Evolutionary conservation across 306 rosid species (phyloP), one percentile per base, ranked within the genome.

Genomic region (Sicyos baderoa): DNA sequence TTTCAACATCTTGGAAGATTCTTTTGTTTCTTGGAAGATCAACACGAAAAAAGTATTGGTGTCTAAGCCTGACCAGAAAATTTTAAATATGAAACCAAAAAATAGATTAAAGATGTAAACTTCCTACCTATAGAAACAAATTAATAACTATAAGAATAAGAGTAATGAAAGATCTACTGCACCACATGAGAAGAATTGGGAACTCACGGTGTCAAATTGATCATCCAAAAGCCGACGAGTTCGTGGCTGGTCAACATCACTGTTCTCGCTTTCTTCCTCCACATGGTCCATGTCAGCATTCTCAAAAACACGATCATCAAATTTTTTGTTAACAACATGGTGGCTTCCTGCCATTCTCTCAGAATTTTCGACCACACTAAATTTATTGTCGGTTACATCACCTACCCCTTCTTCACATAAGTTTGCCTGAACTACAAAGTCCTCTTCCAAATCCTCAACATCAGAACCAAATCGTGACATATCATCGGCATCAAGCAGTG

Each of bases 391-490:
- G 25, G 7, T 1, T 23, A 0, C 9, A 13, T n/a, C 77, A 45
- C 32, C 78, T 65, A 61, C 82, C 68, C 75, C 73, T 59, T 74
- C 88, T 29, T 71, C 87, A 0, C 21, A 52, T 70, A 79, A 56
- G 69, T 93, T 93, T 54, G 99, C 99, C 82, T 72, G 86, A 44
- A 86, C 79, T 75, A 93, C 86, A 44, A 93, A 93, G 75, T 93
- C 99, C 76, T 93, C 97, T 66, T 93, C 99, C 80, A 93, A 79
- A 70, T 93, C 97, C 76, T 90, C 99, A 11, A 73, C 82, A 76
- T 88, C 97, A 44, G 96, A 90, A 63, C 88, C 97, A 73, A 93
- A 86, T 70, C 88, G 77, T 0, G 94, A 93, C 45, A 75, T 62
- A 76, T 85, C 99, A 22, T 86, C 77, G 40, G 88, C 96, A 27